Evolutionary conservation across 108 stramenopile genomes (phyloP), one percentile per base, ranked within the genome.

Genomic region (Licmophora abbreviata): DNA sequence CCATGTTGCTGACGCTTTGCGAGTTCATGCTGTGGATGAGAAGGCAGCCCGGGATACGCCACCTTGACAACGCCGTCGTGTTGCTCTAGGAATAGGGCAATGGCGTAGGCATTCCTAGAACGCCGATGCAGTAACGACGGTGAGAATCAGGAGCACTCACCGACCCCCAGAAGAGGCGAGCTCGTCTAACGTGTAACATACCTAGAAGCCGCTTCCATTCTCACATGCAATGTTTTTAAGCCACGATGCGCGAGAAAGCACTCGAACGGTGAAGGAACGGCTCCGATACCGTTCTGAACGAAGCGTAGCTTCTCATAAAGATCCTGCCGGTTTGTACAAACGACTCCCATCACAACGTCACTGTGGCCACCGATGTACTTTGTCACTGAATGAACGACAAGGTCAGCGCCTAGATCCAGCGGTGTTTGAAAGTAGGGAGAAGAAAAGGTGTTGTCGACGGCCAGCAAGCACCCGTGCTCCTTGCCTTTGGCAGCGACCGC

Each of bases 371-470:
- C 81, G 50, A 82, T 84, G 60, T 83, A 88, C 66, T 88, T 88
- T 53, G 86, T 88, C 29, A 85, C 28, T 45, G 69, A 75, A 58
- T 88, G 86, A 41, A 92, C 73, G 38, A 70, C 72, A 28, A 92
- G 53, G 65, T 92, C 89, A 30, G 58, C 60, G 18, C 89, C 89
- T 25, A 75, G 78, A 51, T 73, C 69, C n/a, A 95, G 48, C 14
- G 95, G 93, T 33, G 72, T 75, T 60, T 95, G 95, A 59, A 92
- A 80, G 61, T 86, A 90, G 15, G 95, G 95, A 25, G 76, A 73
- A 51, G 89, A 80, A 55, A 95, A 95, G 5, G 95, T 96, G 71
- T 83, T 92, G 70, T 98, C 97, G 4, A 96, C 95, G 22, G 69
- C 90, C 35, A 95, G 54, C 4, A 88, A 23, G 10, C 74, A 67